A percentile compares a stretch with the other conserved stretches of the same genome.
Evolutionary conservation across 208 protist genomes (phyloP).

Genomic region (Endotrypanum monterogeii): DNA sequence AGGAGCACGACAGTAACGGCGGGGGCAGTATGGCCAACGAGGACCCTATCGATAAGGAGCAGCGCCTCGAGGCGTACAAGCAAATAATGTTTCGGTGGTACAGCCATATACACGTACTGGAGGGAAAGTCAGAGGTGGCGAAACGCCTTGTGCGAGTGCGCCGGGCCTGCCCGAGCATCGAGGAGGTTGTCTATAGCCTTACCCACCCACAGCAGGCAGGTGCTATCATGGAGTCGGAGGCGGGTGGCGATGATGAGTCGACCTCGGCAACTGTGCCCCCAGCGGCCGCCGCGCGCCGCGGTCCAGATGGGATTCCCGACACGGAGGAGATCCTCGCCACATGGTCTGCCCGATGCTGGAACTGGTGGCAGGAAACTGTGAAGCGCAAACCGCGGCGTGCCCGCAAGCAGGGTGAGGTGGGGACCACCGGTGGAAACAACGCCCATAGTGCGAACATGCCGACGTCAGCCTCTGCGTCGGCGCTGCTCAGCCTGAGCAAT

Average conservation of each 20-base stretch:
- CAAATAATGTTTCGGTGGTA: conserved; percentile 53
- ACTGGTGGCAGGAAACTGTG: conserved; percentile 42
- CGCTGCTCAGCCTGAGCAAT: conserved; percentile 16
- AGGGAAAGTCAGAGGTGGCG: conserved; percentile 36
- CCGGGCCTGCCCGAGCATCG: conserved; percentile 31
- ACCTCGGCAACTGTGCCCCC: neutral
- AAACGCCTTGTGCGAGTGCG: conserved; percentile 31
- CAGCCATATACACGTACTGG: conserved; percentile 48
- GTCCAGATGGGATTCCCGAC: conserved; percentile 16
- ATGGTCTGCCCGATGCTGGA: conserved; percentile 35
- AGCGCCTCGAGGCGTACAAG: conserved; percentile 44
- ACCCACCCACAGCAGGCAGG: conserved; percentile 27
- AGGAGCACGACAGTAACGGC: conserved; percentile 25
- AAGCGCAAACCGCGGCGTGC: conserved; percentile 37
- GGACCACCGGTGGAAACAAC: neutral
- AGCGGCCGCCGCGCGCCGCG: conserved; percentile 15
- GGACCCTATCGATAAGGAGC: conserved; percentile 33
- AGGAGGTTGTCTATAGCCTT: conserved; percentile 28
- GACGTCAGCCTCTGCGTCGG: conserved; percentile 21
- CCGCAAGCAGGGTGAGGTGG: conserved; percentile 31
- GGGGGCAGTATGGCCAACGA: conserved; percentile 28
- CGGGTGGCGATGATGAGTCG: conserved; percentile 20
- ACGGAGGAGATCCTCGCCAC: conserved; percentile 25
- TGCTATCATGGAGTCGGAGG: conserved; percentile 13
- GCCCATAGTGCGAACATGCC: conserved; percentile 2